Percentiles rank a stretch among this genome's conserved stretches.
Evolutionary conservation across 1,284 basidiomycete genomes (phyloP).

Genomic region (Caloboletus inedulis): DNA sequence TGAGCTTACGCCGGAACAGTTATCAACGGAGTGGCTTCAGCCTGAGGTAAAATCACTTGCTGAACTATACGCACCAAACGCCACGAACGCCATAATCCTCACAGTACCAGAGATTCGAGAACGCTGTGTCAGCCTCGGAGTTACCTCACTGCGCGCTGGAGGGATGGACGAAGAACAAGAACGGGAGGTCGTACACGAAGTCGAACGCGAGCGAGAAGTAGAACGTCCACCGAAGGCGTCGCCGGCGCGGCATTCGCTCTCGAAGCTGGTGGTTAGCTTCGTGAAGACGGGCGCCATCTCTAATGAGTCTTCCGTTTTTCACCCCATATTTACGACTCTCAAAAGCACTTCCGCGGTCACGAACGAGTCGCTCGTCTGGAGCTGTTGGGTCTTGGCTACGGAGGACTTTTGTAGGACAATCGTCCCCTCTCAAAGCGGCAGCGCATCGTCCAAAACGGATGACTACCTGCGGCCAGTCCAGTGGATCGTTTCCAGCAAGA

Average conservation of each 20-base stretch:
- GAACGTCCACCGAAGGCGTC: conserved; percentile 30
- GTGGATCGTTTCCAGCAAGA: conserved; percentile 37
- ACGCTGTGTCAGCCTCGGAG: conserved; percentile 30
- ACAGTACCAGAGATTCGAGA: conserved; percentile 27
- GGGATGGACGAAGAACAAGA: conserved; percentile 47
- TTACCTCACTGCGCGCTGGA: conserved; percentile 6
- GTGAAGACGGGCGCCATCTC: conserved; percentile 18
- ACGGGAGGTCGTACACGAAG: conserved; percentile 42
- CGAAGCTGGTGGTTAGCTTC: conserved; percentile 17
- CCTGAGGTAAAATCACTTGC: conserved; percentile 38
- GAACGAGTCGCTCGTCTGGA: conserved; percentile 15
- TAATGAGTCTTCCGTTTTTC: background rate
- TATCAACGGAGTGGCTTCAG: conserved; percentile 36
- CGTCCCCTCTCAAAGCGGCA: background rate
- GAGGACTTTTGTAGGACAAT: conserved; percentile 22
- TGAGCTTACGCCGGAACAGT: background rate
- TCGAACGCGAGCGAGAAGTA: conserved; percentile 38
- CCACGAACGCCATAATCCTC: background rate
- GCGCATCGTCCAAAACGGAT: background rate
- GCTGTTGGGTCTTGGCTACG: conserved; percentile 23
- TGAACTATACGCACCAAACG: conserved; percentile 34
- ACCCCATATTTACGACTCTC: conserved; percentile 6
- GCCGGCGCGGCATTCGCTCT: conserved; percentile 21
- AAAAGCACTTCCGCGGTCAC: background rate
- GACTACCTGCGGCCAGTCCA: conserved; percentile 41